phyloP scores from a whole-genome alignment of 2,329 filamentous ascomycete species.

The Elsinoe ampelina region DNA sequence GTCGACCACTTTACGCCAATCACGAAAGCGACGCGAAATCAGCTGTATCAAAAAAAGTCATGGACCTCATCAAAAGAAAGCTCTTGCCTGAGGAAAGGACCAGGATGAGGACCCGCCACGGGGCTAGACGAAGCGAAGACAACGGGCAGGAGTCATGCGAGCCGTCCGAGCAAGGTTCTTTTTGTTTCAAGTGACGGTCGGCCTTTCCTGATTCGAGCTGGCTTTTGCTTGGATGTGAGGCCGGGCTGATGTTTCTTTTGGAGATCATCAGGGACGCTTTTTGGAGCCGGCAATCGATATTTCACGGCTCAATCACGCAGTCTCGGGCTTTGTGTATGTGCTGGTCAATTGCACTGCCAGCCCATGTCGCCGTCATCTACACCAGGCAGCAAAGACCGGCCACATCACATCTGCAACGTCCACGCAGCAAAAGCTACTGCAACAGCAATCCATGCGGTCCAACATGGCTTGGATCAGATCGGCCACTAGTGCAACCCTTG shows the following conservation, averaged over 20 bases:
- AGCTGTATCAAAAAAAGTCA: slow-evolving; percentile 5
- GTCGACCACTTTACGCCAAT: slow-evolving; percentile 1
- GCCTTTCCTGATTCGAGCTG: not conserved
- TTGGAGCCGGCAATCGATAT: not conserved
- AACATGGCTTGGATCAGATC: slow-evolving; percentile 6
- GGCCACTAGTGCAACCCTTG: slow-evolving; percentile 3
- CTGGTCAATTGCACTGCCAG: not conserved
- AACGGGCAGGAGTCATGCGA: slow-evolving; percentile 7
- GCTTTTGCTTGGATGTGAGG: not conserved
- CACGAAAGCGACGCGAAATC: slow-evolving; percentile 5
- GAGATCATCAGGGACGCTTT: too few species aligned
- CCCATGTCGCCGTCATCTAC: not conserved
- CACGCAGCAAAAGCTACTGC: not conserved
- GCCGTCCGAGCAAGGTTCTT: not conserved
- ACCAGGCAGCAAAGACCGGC: slow-evolving; percentile 3
- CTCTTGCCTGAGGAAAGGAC: not conserved
- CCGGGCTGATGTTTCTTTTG: not conserved
- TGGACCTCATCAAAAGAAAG: not conserved
- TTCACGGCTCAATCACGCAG: not conserved
- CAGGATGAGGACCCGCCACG: not conserved
- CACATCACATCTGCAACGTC: slow-evolving; percentile 8
- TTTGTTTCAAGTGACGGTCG: not conserved
- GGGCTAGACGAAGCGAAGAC: not conserved
- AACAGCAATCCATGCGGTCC: not conserved
- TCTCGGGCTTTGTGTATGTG: not conserved